phyloP scores from a whole-genome alignment of 106 monocot species.

The Platanthera zijinensis region DNA sequence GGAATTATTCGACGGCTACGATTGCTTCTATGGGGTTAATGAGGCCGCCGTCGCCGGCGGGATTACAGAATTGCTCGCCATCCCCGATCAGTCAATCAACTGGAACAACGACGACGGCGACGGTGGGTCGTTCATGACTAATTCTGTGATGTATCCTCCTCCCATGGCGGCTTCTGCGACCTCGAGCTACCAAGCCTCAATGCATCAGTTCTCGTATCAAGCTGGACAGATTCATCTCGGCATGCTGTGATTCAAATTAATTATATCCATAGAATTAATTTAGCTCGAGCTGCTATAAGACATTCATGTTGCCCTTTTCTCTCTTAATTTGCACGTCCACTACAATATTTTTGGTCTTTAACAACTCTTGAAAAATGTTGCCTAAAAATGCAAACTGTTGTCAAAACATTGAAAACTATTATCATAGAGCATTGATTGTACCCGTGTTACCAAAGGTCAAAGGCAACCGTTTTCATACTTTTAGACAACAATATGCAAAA shows the following conservation, averaged over 20 bases:
- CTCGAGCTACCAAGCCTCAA: not conserved
- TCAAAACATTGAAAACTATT: no score
- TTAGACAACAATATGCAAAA: no score
- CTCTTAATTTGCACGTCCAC: no score
- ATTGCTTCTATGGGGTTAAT: slow-evolving; percentile 9
- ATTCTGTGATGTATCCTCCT: not conserved
- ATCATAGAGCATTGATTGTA: no score
- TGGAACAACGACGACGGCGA: not conserved
- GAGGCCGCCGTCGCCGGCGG: not conserved
- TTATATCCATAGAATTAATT: no score
- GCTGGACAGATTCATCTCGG: not conserved
- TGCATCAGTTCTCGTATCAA: not conserved
- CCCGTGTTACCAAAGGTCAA: no score
- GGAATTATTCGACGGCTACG: not conserved
- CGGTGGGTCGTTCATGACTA: not conserved
- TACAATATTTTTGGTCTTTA: no score
- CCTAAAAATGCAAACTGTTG: no score
- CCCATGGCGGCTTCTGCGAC: not conserved
- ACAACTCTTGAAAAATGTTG: no score
- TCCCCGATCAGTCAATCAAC: not conserved
- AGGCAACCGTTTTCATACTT: no score
- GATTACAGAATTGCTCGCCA: slow-evolving; percentile 10
- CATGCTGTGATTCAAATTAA: not conserved
- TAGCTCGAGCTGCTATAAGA: no score
- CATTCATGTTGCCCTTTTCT: no score